These are phyloP conservation scores for Lobosporangium transversale DNA, from an alignment of 192 early-diverging fungal species.

Conservation along the genomic window DNA sequence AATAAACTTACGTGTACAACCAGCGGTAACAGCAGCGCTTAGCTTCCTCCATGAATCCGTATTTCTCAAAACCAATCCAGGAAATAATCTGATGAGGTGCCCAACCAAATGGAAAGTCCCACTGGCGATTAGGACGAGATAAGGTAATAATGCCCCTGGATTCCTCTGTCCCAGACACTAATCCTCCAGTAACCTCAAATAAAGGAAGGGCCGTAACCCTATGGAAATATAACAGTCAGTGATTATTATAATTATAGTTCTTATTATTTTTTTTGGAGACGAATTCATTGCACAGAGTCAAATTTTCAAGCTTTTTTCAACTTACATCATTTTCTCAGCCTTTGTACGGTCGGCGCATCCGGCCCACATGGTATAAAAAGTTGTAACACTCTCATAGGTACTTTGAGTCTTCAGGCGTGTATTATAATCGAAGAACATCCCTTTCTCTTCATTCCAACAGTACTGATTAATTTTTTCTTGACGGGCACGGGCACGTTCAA, in stretches of 20 bases:
- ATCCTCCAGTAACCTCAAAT: constrained; percentile 92
- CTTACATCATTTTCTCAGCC: constrained; percentile 78
- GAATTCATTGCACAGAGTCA: no score
- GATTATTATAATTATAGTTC: no score
- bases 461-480: constrained; percentile 78
- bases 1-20: constrained; percentile 80
- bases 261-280: no score
- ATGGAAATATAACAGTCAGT: neutral
- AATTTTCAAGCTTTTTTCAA: no score
- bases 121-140: constrained; percentile 92
- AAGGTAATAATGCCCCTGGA: constrained; percentile 85
- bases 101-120: constrained; percentile 96
- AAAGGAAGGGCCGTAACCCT: constrained; percentile 61
- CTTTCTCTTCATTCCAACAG: constrained; percentile 83
- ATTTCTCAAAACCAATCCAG: constrained; percentile 90
- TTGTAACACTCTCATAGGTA: constrained; percentile 89
- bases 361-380: constrained; percentile 94
- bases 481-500: constrained; percentile 68
- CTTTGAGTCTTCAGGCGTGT: constrained; percentile 69
- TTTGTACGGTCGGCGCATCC: constrained; percentile 78
- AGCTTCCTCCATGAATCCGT: constrained; percentile 79
- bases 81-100: constrained; percentile 99
- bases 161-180: constrained; percentile 92
- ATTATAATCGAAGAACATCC: constrained; percentile 94
- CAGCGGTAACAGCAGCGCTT: constrained; percentile 91